Percentiles rank a stretch among this genome's conserved stretches.
Evolutionary conservation across 768 basidiomycete genomes (phyloP).

Genomic region (Suillus cothurnatus): DNA sequence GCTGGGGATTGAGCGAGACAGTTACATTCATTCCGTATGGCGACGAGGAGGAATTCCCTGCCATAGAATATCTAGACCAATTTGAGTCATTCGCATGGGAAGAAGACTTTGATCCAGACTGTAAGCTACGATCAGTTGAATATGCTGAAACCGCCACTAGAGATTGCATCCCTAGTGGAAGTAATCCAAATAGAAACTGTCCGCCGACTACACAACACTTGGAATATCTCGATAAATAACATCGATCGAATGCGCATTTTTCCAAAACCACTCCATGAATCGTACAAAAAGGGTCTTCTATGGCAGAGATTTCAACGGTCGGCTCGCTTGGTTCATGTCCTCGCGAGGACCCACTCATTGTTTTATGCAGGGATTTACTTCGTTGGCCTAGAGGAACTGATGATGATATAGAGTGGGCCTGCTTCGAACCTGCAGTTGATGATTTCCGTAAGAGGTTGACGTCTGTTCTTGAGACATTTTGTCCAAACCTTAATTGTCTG

Average conservation of each 20-base stretch:
- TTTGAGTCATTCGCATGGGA: conserved; percentile 41
- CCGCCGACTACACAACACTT: conserved; percentile 36
- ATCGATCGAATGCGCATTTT: conserved; percentile 40
- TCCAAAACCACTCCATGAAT: conserved; percentile 19
- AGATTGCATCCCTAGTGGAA: conserved; percentile 39
- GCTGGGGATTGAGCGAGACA: not conserved
- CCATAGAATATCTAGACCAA: conserved; percentile 25
- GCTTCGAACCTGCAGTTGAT: conserved; percentile 19
- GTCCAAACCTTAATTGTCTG: conserved; percentile 49
- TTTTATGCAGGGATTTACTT: conserved; percentile 38
- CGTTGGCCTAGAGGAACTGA: conserved; percentile 36
- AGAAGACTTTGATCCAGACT: conserved; percentile 47
- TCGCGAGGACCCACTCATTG: not conserved
- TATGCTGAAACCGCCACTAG: not conserved
- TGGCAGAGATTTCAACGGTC: conserved; percentile 48
- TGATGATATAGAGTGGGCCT: conserved; percentile 1
- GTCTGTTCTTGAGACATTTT: conserved; percentile 40
- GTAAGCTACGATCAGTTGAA: conserved; percentile 35
- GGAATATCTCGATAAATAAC: conserved; percentile 34
- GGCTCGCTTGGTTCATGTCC: conserved; percentile 1
- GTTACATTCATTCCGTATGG: conserved; percentile 47
- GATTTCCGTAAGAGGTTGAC: conserved; percentile 37
- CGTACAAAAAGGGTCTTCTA: conserved; percentile 39
- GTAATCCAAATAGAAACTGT: conserved; percentile 49
- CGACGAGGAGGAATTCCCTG: conserved; percentile 45